phyloP scores from a whole-genome alignment of 805 yeast genomes.

The Huiozyma sinensis region DNA sequence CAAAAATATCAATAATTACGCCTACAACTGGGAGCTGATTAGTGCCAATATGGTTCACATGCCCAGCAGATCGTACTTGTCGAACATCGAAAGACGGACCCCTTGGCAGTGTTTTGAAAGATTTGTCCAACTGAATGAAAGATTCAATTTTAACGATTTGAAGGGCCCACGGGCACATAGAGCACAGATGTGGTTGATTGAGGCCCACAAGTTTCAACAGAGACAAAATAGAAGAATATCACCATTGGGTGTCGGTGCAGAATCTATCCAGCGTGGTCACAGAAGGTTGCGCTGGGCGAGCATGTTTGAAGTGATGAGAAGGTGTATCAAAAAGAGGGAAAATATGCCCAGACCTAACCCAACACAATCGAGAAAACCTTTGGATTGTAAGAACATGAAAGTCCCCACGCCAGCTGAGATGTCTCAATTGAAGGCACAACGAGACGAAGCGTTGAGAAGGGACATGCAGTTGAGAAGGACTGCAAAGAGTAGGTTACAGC shows the following conservation, averaged over 20 bases:
- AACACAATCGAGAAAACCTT: constrained; percentile 32
- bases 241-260: constrained; percentile 88
- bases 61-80: constrained; percentile 59
- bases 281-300: constrained; percentile 89
- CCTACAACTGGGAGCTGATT: constrained; percentile 89
- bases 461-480: constrained; percentile 29
- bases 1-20: constrained; percentile 71
- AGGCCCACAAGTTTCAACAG: constrained; percentile 80
- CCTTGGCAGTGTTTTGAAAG: constrained; percentile 99
- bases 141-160: constrained; percentile 77
- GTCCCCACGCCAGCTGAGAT: constrained; percentile 79
- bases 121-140: constrained; percentile 84
- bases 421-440: constrained; percentile 69
- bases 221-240: constrained; percentile 81
- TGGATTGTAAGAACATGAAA: constrained; percentile 35
- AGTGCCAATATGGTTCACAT: constrained; percentile 65
- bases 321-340: constrained; percentile 83
- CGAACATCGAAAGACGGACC: constrained; percentile 89
- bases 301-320: constrained; percentile 91
- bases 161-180: constrained; percentile 73
- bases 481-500: constrained; percentile 24
- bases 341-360: constrained; percentile 52
- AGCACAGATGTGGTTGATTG: constrained; percentile 88
- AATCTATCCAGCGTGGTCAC: constrained; percentile 90
- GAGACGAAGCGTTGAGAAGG: constrained; percentile 78